These are phyloP conservation scores for Boletus pseudopeckii DNA, from an alignment of 768 basidiomycete species.

Conservation along the genomic window DNA sequence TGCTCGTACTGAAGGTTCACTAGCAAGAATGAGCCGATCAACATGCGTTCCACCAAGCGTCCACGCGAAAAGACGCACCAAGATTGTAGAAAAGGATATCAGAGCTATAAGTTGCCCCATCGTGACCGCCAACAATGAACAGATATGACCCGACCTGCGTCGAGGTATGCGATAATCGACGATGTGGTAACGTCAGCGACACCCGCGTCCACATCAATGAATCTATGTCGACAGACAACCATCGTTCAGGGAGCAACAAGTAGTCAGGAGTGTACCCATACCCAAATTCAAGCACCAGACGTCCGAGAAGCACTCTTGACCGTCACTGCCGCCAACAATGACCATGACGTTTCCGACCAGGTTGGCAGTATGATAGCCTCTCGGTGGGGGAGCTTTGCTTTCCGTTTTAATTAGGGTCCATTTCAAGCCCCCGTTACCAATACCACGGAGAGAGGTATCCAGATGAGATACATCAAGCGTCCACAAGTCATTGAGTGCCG, in stretches of 20 bases:
- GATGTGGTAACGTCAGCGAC: constrained; percentile 33
- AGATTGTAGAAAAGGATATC: constrained; percentile 86
- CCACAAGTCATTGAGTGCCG: constrained; percentile 91
- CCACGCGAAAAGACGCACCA: constrained; percentile 45
- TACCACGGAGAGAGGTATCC: constrained; percentile 24
- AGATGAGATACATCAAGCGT: constrained; percentile 63
- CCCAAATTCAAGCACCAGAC: constrained; percentile 85
- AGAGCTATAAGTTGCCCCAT: constrained; percentile 67
- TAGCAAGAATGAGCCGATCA: constrained; percentile 27
- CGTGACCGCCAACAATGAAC: constrained; percentile 87
- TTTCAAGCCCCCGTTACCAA: constrained; percentile 31
- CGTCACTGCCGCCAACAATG: constrained; percentile 88
- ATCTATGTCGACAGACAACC: constrained; percentile 12
- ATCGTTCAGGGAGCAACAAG: background rate
- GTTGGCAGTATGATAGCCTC: constrained; percentile 92
- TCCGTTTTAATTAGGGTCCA: constrained; percentile 61
- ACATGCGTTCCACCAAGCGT: background rate
- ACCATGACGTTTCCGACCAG: constrained; percentile 84
- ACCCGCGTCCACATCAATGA: constrained; percentile 29
- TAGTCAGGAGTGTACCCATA: constrained; percentile 36
- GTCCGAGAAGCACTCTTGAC: constrained; percentile 82
- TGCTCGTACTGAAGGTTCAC: constrained; percentile 84
- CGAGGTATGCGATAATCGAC: constrained; percentile 78
- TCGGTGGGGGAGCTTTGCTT: constrained; percentile 54
- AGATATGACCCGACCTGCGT: constrained; percentile 92